Conservation (phyloP, 148 eudicot genomes). For the Pharnaceum exiguum region DNA sequence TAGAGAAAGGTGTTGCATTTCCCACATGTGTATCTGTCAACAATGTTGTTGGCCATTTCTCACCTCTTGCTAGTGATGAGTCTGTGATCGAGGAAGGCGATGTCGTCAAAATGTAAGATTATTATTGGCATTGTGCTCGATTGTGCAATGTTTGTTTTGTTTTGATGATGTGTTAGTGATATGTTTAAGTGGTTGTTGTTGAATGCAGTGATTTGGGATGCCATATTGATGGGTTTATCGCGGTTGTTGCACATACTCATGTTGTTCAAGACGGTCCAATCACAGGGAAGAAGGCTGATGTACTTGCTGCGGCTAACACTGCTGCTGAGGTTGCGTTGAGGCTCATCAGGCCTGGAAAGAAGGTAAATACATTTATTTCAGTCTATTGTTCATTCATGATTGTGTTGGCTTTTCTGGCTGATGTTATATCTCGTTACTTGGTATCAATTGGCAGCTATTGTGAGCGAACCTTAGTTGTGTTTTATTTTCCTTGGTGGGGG, state of each 20-base stretch:
- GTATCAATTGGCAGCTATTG: too few relatives aligned
- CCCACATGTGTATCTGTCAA: constrained; percentile 91
- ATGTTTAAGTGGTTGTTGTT: constrained; percentile 7
- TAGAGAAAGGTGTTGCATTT: constrained; percentile 89
- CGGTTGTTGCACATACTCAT: constrained; percentile 81
- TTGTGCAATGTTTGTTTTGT: neutral
- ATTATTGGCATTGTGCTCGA: too few relatives aligned
- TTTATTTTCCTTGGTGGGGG: neutral
- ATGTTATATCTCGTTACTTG: too few relatives aligned
- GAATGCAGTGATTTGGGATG: constrained; percentile 82
- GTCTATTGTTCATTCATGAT: too few relatives aligned
- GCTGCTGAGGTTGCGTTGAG: constrained; percentile 96
- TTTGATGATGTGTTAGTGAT: neutral
- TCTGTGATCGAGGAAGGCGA: constrained; percentile 79
- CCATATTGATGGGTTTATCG: constrained; percentile 93
- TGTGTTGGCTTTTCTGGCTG: too few relatives aligned
- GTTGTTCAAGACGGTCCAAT: constrained; percentile 75
- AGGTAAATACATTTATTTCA: constrained; percentile 42
- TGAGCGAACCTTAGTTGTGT: too few relatives aligned
- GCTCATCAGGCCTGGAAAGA: constrained; percentile 86
- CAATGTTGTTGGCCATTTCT: constrained; percentile 72
- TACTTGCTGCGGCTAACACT: constrained; percentile 83
- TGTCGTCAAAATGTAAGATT: constrained; percentile 70
- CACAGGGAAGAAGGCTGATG: constrained; percentile 80
- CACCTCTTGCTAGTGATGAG: constrained; percentile 83